Conservation (phyloP, 2,329 filamentous ascomycete genomes). For the Zymoseptoria pseudotritici region DNA sequence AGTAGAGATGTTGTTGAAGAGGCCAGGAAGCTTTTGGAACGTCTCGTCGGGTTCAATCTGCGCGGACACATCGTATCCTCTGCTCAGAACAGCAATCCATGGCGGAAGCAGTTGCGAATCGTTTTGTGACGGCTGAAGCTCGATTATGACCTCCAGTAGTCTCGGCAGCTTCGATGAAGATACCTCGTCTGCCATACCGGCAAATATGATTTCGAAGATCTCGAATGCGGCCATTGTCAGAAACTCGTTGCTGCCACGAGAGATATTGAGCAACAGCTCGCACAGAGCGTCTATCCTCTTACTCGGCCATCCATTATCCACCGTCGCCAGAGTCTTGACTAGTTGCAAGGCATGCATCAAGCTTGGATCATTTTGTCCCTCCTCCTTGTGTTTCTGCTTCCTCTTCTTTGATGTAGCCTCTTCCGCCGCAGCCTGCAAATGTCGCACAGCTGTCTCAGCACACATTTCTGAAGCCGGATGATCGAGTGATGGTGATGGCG, state of each 20-base stretch:
- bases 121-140: slow-evolving; percentile 83
- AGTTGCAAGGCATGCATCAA: slow-evolving; percentile 89
- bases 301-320: slow-evolving; percentile 90
- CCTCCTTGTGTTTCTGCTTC: slow-evolving; percentile 44
- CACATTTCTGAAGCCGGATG: slow-evolving; percentile 96
- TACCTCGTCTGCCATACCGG: slow-evolving; percentile 78
- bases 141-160: slow-evolving; percentile 82
- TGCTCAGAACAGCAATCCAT: slow-evolving; percentile 91
- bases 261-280: slow-evolving; percentile 81
- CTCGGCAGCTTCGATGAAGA: slow-evolving; percentile 84
- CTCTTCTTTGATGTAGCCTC: slow-evolving; percentile 65
- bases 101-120: slow-evolving; percentile 91
- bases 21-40: slow-evolving; percentile 77
- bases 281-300: slow-evolving; percentile 90
- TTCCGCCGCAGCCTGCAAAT: slow-evolving; percentile 67
- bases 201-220: slow-evolving; percentile 95
- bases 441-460: slow-evolving; percentile 79
- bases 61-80: slow-evolving; percentile 88
- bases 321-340: slow-evolving; percentile 78
- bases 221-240: slow-evolving; percentile 95
- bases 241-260: slow-evolving; percentile 84
- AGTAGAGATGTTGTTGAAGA: slow-evolving; percentile 70
- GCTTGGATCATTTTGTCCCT: slow-evolving; percentile 56
- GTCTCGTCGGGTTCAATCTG: slow-evolving; percentile 85
- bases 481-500: slow-evolving; percentile 84